Evolutionary conservation across 768 basidiomycete species (phyloP), one percentile per base, ranked within the genome.

Genomic region (Hirschioporus abietinus): DNA sequence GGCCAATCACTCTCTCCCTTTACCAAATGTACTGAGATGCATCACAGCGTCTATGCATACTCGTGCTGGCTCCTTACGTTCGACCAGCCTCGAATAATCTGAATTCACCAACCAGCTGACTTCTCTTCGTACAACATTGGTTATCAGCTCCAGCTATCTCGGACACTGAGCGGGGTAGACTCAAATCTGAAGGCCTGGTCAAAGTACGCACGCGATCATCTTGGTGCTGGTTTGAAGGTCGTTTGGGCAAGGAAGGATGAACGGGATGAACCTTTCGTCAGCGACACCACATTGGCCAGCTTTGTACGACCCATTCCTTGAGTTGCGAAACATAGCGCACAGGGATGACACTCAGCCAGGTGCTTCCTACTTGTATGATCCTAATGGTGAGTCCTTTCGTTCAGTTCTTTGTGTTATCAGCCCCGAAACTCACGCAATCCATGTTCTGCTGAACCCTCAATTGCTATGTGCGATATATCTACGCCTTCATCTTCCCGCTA

Each of bases 301-400:
- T 26, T 75, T 82, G 9, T 81, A 82, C 70, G 74, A 74, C 65
- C 77, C 78, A 7, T 66, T 65, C 58, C 73, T 71, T 27, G 81
- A 82, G 63, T 66, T 82, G 0, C 65, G 68, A 15, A 73, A 74
- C 20, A 70, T 76, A 0, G 68, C 70, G 18, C 66, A 75, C 35
- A 67, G 68, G n/a, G 60, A 65, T 24, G 75, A 81, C 26, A 60
- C 73, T 1, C 76, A 76, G 63, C 72, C 74, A 18, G 72, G 72
- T 7, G 79, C 76, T 7, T 71, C 69, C 52, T 82, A 83, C 68
- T 70, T 82, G 24, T 68, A 75, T 26, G 59, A 77, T n/a, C 63
- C 74, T 1, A 71, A 72, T 25, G 78, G 81, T 79, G 36, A 18
- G 72, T 67, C 23, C 35, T 36, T 66, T 42, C 15, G 24, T 24